Evolutionary conservation across 2,329 filamentous ascomycete species (phyloP).

Genomic region (Boeremia lycopersici): DNA sequence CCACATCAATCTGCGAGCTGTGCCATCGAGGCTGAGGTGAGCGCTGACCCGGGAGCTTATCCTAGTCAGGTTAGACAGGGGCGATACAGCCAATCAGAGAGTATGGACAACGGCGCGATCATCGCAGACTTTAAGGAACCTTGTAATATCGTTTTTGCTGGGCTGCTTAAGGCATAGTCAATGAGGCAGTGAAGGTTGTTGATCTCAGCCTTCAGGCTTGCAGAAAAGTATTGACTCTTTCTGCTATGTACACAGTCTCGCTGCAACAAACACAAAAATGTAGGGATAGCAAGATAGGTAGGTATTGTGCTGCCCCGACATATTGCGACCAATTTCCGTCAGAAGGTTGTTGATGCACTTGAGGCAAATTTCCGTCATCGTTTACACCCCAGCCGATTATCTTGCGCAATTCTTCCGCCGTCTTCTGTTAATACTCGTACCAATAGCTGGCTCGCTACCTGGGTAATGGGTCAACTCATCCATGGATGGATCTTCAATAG

Average conservation of each 20-base stretch:
- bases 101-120: background rate
- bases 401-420: too few species aligned
- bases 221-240: too few species aligned
- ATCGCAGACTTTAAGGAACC: background rate
- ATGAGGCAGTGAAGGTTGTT: too few species aligned
- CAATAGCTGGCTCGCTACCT: too few species aligned
- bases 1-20: slow-evolving; percentile 1
- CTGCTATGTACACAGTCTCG: too few species aligned
- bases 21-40: slow-evolving; percentile 5
- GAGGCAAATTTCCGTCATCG: background rate
- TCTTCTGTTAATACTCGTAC: too few species aligned
- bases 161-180: too few species aligned
- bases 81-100: background rate
- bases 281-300: background rate
- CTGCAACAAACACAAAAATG: too few species aligned
- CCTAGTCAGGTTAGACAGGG: background rate
- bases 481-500: too few species aligned
- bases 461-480: too few species aligned
- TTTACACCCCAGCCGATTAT: background rate
- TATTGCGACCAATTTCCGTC: background rate
- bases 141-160: too few species aligned
- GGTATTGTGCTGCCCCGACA: background rate
- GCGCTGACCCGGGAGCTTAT: background rate
- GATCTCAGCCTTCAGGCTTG: too few species aligned
- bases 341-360: background rate